phyloP scores from a whole-genome alignment of 1,284 basidiomycete genomes.

The Melampsora americana region DNA sequence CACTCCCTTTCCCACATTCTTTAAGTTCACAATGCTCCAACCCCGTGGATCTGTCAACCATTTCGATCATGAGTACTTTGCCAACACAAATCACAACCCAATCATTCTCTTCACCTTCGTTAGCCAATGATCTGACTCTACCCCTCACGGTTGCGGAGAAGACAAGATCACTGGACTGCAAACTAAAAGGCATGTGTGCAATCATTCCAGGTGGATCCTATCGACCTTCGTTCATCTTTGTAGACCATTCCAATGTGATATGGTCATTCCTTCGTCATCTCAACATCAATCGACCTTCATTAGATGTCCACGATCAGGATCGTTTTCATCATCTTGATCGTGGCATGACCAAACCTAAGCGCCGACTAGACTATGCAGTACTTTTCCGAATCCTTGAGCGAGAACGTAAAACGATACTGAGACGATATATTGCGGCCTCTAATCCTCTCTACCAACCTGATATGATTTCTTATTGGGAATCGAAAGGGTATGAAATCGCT shows the following conservation, averaged over 20 bases:
- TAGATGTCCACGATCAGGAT: neutral
- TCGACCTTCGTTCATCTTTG: neutral
- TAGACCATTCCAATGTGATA: conserved; percentile 7
- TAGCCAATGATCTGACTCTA: neutral
- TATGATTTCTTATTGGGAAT: neutral
- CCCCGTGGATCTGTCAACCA: neutral
- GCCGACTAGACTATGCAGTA: neutral
- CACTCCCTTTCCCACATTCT: conserved; percentile 4
- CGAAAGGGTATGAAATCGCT: conserved; percentile 11
- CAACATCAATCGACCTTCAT: neutral
- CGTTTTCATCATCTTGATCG: neutral
- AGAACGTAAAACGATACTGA: neutral
- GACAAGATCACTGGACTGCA: neutral
- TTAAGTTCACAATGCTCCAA: neutral
- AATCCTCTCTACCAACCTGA: conserved; percentile 9
- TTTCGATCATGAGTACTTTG: neutral
- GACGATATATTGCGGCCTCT: neutral
- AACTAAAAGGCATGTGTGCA: neutral
- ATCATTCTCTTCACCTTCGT: neutral
- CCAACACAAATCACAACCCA: neutral
- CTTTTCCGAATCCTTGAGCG: neutral
- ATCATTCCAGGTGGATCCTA: neutral
- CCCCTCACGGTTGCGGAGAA: neutral
- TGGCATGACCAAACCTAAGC: neutral
- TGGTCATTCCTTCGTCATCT: neutral